Evolutionary conservation across 768 basidiomycete species (phyloP), one percentile per base, ranked within the genome.

Genomic region (Kwoniella bestiolae): DNA sequence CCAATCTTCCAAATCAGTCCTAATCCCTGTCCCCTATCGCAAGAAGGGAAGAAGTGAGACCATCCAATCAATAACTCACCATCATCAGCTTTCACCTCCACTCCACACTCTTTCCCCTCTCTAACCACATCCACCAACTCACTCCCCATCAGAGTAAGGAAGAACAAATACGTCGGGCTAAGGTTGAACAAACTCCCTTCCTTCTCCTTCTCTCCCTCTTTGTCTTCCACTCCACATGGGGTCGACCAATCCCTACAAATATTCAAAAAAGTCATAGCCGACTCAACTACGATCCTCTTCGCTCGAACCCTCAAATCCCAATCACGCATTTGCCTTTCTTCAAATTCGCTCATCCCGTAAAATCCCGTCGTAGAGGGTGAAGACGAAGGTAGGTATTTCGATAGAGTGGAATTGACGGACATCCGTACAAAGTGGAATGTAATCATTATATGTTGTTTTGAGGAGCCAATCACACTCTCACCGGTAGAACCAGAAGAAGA

Each of bases 91-190:
- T 34, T 35, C 3, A 34, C 32, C 18, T 23, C 47, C 32, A 57
- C 21, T 34, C 8, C 23, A 52, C 34, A 11, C 2, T 51, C 50
- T 21, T 52, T 61, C 3, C 21, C 8, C 50, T 56, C 44, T 34
- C 28, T n/a, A 1, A 57, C 26, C 3, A 25, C 46, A 12, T 38
- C 34, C 4, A 64, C 45, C 56, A 64, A 38, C 23, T 64, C 63
- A 26, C 63, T 56, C 12, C 55, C 63, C 23, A 56, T 56, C n/a
- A 64, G 5, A 6, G 55, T 56, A 3, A 64, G 41, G 23, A 64
- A 64, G 45, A 45, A 64, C 26, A 71, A 49, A 49, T 71, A 74
- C 5, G 66, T 50, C 44, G 63, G 63, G 9, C 68, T 66, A 3
- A 74, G 51, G 45, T 71, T 63, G 12, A 59, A 46, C 25, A 74